These are phyloP conservation scores for Aspergillus aculeatus DNA, from an alignment of 2,329 filamentous ascomycete genomes.

Conservation along the genomic window DNA sequence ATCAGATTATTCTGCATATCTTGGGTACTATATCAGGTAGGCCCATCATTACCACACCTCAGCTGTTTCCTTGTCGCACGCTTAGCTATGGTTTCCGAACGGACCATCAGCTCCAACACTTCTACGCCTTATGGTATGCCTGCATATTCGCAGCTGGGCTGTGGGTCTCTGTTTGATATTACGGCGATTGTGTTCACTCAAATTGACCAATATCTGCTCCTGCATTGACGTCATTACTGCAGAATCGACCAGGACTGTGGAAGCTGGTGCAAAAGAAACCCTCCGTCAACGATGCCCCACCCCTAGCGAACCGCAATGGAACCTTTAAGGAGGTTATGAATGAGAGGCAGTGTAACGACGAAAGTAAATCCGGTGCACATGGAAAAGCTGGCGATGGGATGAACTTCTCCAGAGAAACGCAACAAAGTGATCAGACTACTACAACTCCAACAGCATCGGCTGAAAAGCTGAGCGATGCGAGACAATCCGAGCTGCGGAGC, in stretches of 20 bases:
- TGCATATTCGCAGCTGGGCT: too few relatives aligned
- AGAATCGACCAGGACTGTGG: conserved; percentile 15
- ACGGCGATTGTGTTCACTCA: not conserved
- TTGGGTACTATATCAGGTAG: too few relatives aligned
- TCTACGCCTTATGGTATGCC: conserved; percentile 26
- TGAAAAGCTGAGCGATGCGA: conserved; percentile 4
- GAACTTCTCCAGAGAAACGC: conserved; percentile 13
- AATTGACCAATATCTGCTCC: not conserved
- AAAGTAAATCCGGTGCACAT: conserved; percentile 4
- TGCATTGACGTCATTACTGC: conserved; percentile 19
- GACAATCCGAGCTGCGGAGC: conserved; percentile 13
- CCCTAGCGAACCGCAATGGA: conserved; percentile 11
- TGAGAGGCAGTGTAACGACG: not conserved
- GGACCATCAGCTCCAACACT: conserved; percentile 6
- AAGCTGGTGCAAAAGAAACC: conserved; percentile 7
- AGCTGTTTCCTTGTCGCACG: too few relatives aligned
- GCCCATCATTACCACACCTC: too few relatives aligned
- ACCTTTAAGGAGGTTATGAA: not conserved
- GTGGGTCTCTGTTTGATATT: not conserved
- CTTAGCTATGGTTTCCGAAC: too few relatives aligned
- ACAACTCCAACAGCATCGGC: conserved; percentile 1
- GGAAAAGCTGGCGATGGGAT: conserved; percentile 9
- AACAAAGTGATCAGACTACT: conserved; percentile 8
- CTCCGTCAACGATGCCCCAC: not conserved
- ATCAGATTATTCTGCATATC: too few relatives aligned